Evolutionary conservation across 2,329 filamentous ascomycete genomes (phyloP).

Genomic region (Cercospora sp.): DNA sequence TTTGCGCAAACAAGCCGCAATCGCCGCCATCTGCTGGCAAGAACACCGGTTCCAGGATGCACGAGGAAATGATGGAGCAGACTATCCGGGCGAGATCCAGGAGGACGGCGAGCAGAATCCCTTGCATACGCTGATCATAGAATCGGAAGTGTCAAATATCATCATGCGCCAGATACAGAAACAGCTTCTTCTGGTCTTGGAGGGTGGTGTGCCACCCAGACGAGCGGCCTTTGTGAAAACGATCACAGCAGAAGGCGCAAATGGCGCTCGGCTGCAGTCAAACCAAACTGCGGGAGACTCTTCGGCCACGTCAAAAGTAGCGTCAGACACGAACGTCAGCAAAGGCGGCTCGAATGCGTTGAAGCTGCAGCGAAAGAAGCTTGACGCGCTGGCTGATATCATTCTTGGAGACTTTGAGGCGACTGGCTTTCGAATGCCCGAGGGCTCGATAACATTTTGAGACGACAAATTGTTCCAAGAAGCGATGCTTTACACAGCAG

Average conservation of each 20-base stretch:
- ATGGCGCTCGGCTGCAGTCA: constrained; percentile 38
- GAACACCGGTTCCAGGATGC: constrained; percentile 37
- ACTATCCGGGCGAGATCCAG: constrained; percentile 25
- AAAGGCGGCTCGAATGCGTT: constrained; percentile 41
- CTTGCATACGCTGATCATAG: constrained; percentile 50
- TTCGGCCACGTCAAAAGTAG: constrained; percentile 13
- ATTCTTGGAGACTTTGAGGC: constrained; percentile 47
- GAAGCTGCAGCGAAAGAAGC: constrained; percentile 51
- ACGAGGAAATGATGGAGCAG: constrained; percentile 20
- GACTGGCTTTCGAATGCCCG: constrained; percentile 51
- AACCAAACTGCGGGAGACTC: constrained; percentile 1
- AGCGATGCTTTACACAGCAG: not conserved
- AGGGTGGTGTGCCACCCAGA: constrained; percentile 49
- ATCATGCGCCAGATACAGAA: constrained; percentile 50
- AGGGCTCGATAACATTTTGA: constrained; percentile 38
- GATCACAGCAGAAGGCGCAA: constrained; percentile 46
- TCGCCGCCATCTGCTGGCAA: constrained; percentile 53
- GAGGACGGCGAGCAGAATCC: constrained; percentile 22
- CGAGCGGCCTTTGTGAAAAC: constrained; percentile 42
- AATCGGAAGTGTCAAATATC: constrained; percentile 48
- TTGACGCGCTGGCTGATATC: constrained; percentile 48
- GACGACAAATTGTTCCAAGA: not conserved
- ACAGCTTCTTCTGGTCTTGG: constrained; percentile 49
- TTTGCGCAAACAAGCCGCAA: constrained; percentile 51
- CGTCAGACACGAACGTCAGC: constrained; percentile 21